phyloP scores from a whole-genome alignment of 768 basidiomycete species.

The Clitopilus hobsonii region DNA sequence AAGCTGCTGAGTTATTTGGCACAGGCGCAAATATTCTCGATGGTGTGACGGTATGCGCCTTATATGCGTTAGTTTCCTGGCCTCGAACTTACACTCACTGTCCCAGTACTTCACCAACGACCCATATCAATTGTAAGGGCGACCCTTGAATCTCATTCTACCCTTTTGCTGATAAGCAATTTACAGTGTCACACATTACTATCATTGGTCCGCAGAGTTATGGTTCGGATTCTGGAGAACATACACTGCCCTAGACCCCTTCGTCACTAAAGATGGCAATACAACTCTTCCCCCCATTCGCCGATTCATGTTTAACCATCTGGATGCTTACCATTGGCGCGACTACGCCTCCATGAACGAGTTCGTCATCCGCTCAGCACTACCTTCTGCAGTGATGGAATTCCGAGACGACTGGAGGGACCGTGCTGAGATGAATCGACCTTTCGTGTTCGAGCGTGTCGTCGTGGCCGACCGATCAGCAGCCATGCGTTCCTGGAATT shows the following conservation, averaged over 20 bases:
- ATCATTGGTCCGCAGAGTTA: constrained; percentile 90
- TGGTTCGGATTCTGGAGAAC: constrained; percentile 92
- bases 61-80: not conserved
- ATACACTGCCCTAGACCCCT: constrained; percentile 75
- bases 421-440: constrained; percentile 60
- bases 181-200: constrained; percentile 81
- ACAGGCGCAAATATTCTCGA: constrained; percentile 68
- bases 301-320: constrained; percentile 71
- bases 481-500: constrained; percentile 69
- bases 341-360: constrained; percentile 93
- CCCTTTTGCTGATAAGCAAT: constrained; percentile 1
- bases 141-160: not conserved
- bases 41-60: constrained; percentile 58
- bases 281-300: constrained; percentile 71
- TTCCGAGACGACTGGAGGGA: constrained; percentile 83
- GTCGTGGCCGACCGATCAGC: constrained; percentile 84
- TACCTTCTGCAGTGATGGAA: constrained; percentile 79
- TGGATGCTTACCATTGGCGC: constrained; percentile 78
- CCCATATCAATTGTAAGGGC: constrained; percentile 72
- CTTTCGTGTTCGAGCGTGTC: constrained; percentile 84
- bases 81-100: constrained; percentile 1
- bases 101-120: constrained; percentile 78
- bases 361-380: constrained; percentile 73
- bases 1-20: constrained; percentile 70
- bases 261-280: constrained; percentile 59